A percentile compares a stretch with the other conserved stretches of the same genome.
phyloP scores from a whole-genome alignment of 2,329 filamentous ascomycete species.

The Xylariaceae sp. region DNA sequence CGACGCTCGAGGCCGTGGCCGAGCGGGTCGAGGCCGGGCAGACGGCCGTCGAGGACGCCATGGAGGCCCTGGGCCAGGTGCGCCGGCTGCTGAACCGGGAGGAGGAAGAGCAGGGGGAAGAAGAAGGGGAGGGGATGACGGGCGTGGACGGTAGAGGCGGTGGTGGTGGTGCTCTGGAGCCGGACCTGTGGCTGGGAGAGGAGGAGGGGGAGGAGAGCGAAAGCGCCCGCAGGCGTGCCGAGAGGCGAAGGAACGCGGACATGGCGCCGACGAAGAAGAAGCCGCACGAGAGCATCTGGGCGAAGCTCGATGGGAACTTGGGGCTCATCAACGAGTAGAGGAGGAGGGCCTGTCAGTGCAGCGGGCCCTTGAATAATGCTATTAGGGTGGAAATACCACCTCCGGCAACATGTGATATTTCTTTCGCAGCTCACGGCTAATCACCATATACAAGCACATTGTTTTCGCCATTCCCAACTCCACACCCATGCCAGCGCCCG shows the following conservation, averaged over 20 bases:
- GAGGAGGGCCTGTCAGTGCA: no score
- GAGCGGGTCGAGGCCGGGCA: slow-evolving; percentile 54
- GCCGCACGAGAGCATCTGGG: slow-evolving; percentile 35
- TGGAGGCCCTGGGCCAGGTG: slow-evolving; percentile 41
- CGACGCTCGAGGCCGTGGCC: slow-evolving; percentile 49
- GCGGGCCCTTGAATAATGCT: no score
- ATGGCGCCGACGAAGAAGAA: slow-evolving; percentile 6
- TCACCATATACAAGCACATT: no score
- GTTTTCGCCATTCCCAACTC: no score
- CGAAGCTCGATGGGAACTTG: slow-evolving; percentile 43
- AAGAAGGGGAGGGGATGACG: slow-evolving; percentile 23
- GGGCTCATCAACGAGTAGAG: slow-evolving; percentile 36
- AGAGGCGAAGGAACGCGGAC: no score
- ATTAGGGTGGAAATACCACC: no score
- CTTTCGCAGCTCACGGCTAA: no score
- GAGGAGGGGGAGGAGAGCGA: slow-evolving; percentile 13
- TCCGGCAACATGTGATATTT: no score
- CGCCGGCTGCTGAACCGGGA: slow-evolving; percentile 35
- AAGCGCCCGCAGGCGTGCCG: slow-evolving; percentile 15
- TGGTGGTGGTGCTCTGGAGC: slow-evolving; percentile 16
- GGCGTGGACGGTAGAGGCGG: no score
- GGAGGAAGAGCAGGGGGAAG: slow-evolving; percentile 11
- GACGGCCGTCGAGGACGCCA: slow-evolving; percentile 45
- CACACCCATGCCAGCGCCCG: no score
- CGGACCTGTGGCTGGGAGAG: slow-evolving; percentile 11